Conservation (phyloP, 805 yeast genomes). For the Kockiozyma suomiensis region DNA sequence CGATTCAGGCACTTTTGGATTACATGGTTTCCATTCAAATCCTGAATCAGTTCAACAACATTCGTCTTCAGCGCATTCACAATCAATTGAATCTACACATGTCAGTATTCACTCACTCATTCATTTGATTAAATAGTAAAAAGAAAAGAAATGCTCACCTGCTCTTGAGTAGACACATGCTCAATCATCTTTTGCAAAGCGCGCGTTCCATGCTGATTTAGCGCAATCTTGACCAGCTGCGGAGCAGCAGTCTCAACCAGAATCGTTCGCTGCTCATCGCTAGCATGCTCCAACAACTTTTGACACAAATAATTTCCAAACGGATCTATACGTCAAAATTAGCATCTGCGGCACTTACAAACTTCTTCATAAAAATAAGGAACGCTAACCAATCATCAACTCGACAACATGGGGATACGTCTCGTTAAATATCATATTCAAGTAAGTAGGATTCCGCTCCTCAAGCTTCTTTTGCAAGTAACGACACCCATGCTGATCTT, state of each 20-base stretch:
- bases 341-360: not conserved
- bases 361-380: not conserved
- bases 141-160: conserved; percentile 42
- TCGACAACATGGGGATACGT: conserved; percentile 76
- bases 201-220: conserved; percentile 94
- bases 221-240: conserved; percentile 74
- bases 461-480: conserved; percentile 87
- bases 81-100: conserved; percentile 57
- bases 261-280: conserved; percentile 65
- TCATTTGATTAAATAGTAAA: too few relatives aligned
- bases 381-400: conserved; percentile 62
- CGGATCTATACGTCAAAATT: conserved; percentile 59
- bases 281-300: conserved; percentile 78
- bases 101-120: too few relatives aligned
- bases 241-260: conserved; percentile 73
- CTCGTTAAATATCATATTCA: conserved; percentile 70
- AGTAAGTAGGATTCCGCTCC: conserved; percentile 41
- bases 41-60: conserved; percentile 79
- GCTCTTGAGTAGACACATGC: conserved; percentile 70
- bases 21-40: conserved; percentile 95
- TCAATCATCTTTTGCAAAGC: conserved; percentile 93
- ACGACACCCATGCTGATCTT: conserved; percentile 96
- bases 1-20: conserved; percentile 87
- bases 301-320: conserved; percentile 97
- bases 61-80: conserved; percentile 64